Conservation (phyloP, 345 rosid species). For the Salix udensis region DNA sequence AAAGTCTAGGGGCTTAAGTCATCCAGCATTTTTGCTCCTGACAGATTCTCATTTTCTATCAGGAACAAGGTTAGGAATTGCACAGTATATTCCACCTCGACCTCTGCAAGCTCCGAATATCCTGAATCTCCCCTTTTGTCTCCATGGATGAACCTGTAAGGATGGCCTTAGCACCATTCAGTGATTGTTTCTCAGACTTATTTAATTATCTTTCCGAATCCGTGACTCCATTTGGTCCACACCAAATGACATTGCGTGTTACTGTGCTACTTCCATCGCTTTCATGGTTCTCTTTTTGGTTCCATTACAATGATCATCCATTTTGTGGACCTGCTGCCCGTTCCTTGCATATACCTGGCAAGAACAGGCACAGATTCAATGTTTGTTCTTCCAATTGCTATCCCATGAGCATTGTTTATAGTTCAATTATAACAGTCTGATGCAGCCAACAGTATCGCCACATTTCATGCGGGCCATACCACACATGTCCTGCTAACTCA, state of each 20-base stretch:
- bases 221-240: neutral
- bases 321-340: neutral
- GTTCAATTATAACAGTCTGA: neutral
- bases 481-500: conserved; percentile 11
- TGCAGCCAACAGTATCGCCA: conserved; percentile 1
- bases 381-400: neutral
- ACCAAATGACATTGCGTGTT: neutral
- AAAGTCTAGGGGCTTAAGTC: neutral
- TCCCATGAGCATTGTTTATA: neutral
- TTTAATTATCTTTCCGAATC: neutral
- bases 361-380: neutral
- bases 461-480: conserved; percentile 1
- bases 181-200: neutral
- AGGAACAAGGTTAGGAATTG: neutral
- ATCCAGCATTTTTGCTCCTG: neutral
- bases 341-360: conserved; percentile 5
- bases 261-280: neutral
- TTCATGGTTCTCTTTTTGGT: neutral
- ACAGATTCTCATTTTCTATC: neutral
- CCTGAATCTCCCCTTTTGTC: neutral
- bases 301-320: neutral
- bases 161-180: neutral
- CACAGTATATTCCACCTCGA: neutral
- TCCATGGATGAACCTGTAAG: neutral
- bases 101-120: neutral